Evolutionary conservation across 441 rosid genomes (phyloP), one percentile per base, ranked within the genome.

Genomic region (Croton laevigatus): DNA sequence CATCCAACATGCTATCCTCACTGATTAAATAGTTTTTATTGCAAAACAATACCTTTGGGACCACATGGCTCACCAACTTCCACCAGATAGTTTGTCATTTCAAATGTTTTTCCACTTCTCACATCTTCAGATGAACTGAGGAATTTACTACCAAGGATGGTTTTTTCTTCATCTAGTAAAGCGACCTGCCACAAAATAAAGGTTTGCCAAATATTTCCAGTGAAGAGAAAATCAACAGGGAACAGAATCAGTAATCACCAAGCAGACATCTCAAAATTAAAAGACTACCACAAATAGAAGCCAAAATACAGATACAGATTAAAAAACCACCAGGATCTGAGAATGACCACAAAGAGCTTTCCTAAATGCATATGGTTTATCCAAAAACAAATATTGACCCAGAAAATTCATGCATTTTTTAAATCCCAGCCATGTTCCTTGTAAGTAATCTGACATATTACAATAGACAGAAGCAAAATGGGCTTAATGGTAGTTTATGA

Each of bases 71-170:
- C 69, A 32, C 69, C 69, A 51, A 65, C 69, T 65, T 65, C 69
- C 44, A 65, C 69, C 22, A 65, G 36, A 51, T 51, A 65, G 4
- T 65, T 65, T 2, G 59, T 44, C 69, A 65, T 36, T 37, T 19
- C 48, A 66, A 66, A 14, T 22, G 34, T 19, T n/a, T 49, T 52
- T 19, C 70, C 61, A 1, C 9, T 40, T 36, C 46, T 66, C 49
- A 66, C 70, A 37, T 66, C 70, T 53, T 66, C 70, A 19, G 70
- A 66, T 40, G 38, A 65, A 37, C 59, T 32, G 36, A 65, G 59
- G 46, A 51, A 51, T 42, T 34, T 65, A 51, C 17, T 65, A 48
- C 60, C 37, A 48, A 66, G 36, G 60, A 66, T 51, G 70, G 61
- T 53, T 53, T 66, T 66, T 52, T 51, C 60, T 52, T 66, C 70